Conservation (phyloP, 192 early-diverging fungal genomes). For the Rhizophagus clarus region DNA sequence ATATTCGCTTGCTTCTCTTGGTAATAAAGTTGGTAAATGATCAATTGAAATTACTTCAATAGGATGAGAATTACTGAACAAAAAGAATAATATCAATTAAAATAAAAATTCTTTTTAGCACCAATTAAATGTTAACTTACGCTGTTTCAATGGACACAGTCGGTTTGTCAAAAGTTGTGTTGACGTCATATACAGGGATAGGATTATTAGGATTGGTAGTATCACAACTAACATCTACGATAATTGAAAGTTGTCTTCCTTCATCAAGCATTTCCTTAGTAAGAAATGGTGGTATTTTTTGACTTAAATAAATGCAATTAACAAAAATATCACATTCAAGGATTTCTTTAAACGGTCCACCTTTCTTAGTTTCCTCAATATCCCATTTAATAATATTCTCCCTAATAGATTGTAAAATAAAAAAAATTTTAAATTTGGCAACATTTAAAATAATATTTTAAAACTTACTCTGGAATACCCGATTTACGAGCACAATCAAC, state of each 20-base stretch:
- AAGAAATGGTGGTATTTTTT: slow-evolving; percentile 93
- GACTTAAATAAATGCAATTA: slow-evolving; percentile 98
- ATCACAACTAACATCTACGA: slow-evolving; percentile 96
- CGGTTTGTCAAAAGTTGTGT: slow-evolving; percentile 95
- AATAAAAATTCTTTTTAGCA: not conserved
- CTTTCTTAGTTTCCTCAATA: slow-evolving; percentile 87
- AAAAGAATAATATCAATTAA: not conserved
- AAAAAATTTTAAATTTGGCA: too few relatives aligned
- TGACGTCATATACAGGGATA: slow-evolving; percentile 89
- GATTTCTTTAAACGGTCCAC: slow-evolving; percentile 94
- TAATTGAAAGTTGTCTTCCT: slow-evolving; percentile 74
- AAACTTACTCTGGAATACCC: slow-evolving; percentile 71
- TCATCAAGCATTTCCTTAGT: slow-evolving; percentile 77
- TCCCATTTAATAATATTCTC: slow-evolving; percentile 94
- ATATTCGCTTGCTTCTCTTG: slow-evolving; percentile 87
- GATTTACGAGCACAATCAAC: slow-evolving; percentile 78
- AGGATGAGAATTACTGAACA: slow-evolving; percentile 58
- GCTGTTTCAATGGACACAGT: slow-evolving; percentile 65
- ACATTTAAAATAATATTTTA: not conserved
- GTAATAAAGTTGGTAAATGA: slow-evolving; percentile 93
- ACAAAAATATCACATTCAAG: slow-evolving; percentile 90
- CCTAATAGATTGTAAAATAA: not conserved
- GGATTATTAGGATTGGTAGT: slow-evolving; percentile 98
- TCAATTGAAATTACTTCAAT: slow-evolving; percentile 95
- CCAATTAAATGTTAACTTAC: slow-evolving; percentile 34